phyloP scores from a whole-genome alignment of 2,329 filamentous ascomycete species.

The Pyrenochaeta sp. region DNA sequence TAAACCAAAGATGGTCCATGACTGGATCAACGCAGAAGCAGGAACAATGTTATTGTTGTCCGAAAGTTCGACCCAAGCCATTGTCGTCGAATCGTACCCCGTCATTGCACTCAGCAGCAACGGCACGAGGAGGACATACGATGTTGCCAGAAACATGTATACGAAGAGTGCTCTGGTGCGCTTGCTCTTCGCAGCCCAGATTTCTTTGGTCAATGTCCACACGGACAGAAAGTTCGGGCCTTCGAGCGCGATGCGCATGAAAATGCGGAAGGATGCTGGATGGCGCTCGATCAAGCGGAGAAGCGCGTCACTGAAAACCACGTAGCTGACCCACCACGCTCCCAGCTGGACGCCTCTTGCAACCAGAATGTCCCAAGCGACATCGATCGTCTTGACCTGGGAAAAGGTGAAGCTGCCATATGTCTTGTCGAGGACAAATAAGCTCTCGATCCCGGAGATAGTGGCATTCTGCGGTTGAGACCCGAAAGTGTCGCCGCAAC shows the following conservation, averaged over 20 bases:
- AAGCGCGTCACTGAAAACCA: slow-evolving; percentile 44
- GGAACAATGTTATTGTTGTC: slow-evolving; percentile 36
- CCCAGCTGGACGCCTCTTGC: slow-evolving; percentile 43
- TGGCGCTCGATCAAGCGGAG: slow-evolving; percentile 44
- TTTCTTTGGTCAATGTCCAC: slow-evolving; percentile 34
- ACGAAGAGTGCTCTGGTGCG: slow-evolving; percentile 32
- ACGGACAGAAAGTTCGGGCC: slow-evolving; percentile 30
- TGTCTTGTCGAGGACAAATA: slow-evolving; percentile 39
- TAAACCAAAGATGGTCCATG: slow-evolving; percentile 12
- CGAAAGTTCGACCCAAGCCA: slow-evolving; percentile 36
- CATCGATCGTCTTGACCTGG: slow-evolving; percentile 46
- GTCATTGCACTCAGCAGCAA: slow-evolving; percentile 47
- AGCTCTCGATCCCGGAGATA: slow-evolving; percentile 28
- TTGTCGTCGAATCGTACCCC: slow-evolving; percentile 42
- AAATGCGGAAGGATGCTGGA: slow-evolving; percentile 43
- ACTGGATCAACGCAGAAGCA: slow-evolving; percentile 14
- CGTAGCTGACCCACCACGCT: slow-evolving; percentile 38
- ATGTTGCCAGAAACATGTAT: slow-evolving; percentile 40
- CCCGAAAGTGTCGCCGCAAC: slow-evolving; percentile 14
- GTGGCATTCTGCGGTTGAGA: slow-evolving; percentile 22
- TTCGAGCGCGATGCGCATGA: slow-evolving; percentile 41
- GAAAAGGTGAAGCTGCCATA: slow-evolving; percentile 37
- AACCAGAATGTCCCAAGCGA: slow-evolving; percentile 44
- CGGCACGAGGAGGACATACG: slow-evolving; percentile 41
- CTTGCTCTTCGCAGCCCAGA: slow-evolving; percentile 29